Conservation (phyloP, 129 eudicot species). For the Saposhnikovia divaricata region DNA sequence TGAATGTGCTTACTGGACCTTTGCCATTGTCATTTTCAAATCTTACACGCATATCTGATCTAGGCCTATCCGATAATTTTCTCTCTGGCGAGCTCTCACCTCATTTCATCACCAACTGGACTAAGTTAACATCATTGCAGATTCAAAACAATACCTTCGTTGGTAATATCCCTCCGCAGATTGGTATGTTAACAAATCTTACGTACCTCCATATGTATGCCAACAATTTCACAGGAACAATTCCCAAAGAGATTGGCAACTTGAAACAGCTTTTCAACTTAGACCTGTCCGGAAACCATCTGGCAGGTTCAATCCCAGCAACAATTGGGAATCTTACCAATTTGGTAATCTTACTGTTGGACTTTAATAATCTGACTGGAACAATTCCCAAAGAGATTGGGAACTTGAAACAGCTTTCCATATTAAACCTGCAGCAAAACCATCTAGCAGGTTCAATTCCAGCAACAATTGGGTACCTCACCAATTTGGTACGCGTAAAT, state of each 20-base stretch:
- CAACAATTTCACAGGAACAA: slow-evolving; percentile 48
- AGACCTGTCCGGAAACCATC: slow-evolving; percentile 48
- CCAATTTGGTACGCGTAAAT: slow-evolving; percentile 22
- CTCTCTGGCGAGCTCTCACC: slow-evolving; percentile 58
- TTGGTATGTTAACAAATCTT: slow-evolving; percentile 46
- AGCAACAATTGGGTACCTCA: slow-evolving; percentile 42
- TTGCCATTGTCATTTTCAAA: slow-evolving; percentile 53
- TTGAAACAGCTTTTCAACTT: slow-evolving; percentile 22
- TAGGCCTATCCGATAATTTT: slow-evolving; percentile 45
- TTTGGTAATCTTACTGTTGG: slow-evolving; percentile 31
- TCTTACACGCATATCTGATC: slow-evolving; percentile 31
- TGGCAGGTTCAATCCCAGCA: slow-evolving; percentile 55
- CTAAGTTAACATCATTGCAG: slow-evolving; percentile 39
- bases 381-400: slow-evolving; percentile 51
- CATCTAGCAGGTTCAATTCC: slow-evolving; percentile 57
- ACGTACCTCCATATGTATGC: slow-evolving; percentile 31
- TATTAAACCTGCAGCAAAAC: slow-evolving; percentile 42
- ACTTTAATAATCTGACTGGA: no score
- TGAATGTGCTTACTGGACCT: slow-evolving; percentile 42
- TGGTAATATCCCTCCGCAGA: slow-evolving; percentile 48
- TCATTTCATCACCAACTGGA: slow-evolving; percentile 46
- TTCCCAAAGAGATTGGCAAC: slow-evolving; percentile 50
- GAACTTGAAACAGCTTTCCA: slow-evolving; percentile 22
- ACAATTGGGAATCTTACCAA: slow-evolving; percentile 44
- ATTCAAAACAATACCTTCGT: slow-evolving; percentile 46